Percentiles rank a stretch among this genome's conserved stretches.
These are phyloP conservation scores for Arxiozyma slooffiae DNA, from an alignment of 1,139 yeast species.

Conservation along the genomic window DNA sequence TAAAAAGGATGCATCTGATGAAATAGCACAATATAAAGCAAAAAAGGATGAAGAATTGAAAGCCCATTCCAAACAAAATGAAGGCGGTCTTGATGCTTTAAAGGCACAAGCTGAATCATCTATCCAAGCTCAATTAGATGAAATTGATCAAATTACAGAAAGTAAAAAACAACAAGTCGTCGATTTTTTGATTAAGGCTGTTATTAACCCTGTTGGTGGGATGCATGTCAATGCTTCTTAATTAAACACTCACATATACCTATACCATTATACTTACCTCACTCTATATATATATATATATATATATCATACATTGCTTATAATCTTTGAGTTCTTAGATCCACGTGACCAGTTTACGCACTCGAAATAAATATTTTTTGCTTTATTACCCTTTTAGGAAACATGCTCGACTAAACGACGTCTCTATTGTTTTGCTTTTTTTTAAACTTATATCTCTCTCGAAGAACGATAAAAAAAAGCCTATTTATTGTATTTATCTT, in stretches of 20 bases:
- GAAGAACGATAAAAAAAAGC: not conserved
- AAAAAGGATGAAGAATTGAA: constrained; percentile 78
- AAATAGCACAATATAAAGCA: constrained; percentile 76
- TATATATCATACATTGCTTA: not conserved
- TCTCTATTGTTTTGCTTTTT: not conserved
- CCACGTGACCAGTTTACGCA: not conserved
- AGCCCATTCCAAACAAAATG: constrained; percentile 47
- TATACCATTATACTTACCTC: no score
- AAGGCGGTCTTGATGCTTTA: constrained; percentile 39
- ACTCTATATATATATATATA: no score
- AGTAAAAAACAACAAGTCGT: constrained; percentile 61
- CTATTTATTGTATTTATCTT: no score
- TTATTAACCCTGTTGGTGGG: constrained; percentile 68
- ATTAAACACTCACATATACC: not conserved
- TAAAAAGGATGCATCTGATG: constrained; percentile 82
- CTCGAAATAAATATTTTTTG: not conserved
- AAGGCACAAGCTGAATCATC: constrained; percentile 61
- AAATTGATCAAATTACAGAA: constrained; percentile 53
- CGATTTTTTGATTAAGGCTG: constrained; percentile 69
- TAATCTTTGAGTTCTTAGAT: no score
- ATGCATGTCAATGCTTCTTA: constrained; percentile 63
- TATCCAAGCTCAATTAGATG: constrained; percentile 50
- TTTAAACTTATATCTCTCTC: not conserved
- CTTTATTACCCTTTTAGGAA: not conserved
- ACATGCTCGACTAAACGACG: not conserved